Evolutionary conservation across 1,284 basidiomycete genomes (phyloP).

Genomic region (Trichosporon sp.): DNA sequence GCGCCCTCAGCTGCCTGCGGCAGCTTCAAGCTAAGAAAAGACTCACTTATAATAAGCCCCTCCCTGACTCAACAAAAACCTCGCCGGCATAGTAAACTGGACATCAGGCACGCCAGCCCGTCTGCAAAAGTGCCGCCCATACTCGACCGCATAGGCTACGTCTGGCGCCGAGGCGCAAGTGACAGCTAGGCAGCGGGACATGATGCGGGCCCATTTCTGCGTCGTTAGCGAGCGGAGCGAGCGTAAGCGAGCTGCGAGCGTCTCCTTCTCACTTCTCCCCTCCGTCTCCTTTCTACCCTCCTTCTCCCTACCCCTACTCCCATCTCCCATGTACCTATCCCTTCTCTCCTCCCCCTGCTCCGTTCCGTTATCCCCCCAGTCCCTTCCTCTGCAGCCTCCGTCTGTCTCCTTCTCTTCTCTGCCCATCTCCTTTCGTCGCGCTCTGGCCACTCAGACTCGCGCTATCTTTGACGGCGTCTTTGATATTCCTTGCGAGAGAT

Average conservation of each 20-base stretch:
- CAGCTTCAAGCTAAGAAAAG: not conserved
- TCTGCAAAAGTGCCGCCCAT: conserved; percentile 25
- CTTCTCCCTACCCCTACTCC: too few relatives aligned
- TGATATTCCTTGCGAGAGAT: too few relatives aligned
- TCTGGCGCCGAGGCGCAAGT: conserved; percentile 33
- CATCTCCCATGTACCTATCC: too few relatives aligned
- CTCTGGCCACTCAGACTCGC: too few relatives aligned
- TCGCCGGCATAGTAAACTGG: conserved; percentile 18
- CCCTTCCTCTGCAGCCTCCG: too few relatives aligned
- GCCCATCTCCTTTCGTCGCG: too few relatives aligned
- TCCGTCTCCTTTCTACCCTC: too few relatives aligned
- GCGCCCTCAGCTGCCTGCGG: too few relatives aligned
- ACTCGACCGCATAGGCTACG: conserved; percentile 40
- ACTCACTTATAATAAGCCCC: conserved; percentile 37
- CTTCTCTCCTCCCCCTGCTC: too few relatives aligned
- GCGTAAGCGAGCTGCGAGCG: not conserved
- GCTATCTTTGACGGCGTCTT: too few relatives aligned
- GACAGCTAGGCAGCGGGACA: conserved; percentile 28
- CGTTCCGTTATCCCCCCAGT: too few relatives aligned
- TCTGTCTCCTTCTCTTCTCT: too few relatives aligned
- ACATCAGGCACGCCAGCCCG: conserved; percentile 31
- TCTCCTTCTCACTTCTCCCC: not conserved
- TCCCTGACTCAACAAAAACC: conserved; percentile 20
- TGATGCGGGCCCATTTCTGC: conserved; percentile 20
- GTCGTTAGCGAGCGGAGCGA: not conserved